A percentile compares a stretch with the other conserved stretches of the same genome.
phyloP scores from a whole-genome alignment of 2,329 filamentous ascomycete genomes.

The Dissoconium aciculare region DNA sequence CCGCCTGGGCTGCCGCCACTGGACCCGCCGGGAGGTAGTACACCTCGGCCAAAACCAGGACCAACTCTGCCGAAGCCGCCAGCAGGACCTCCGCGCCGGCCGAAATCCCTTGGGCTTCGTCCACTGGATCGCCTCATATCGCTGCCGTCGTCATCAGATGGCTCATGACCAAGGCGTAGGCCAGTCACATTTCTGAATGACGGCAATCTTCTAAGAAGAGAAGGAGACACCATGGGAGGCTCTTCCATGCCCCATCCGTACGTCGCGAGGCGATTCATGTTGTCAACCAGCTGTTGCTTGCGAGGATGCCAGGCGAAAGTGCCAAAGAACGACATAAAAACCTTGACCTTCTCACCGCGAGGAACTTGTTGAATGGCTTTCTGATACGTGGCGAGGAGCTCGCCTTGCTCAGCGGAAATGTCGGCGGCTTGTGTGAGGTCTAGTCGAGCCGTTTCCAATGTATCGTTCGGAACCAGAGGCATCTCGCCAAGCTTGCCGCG shows the following conservation, averaged over 20 bases:
- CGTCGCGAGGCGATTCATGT: constrained; percentile 40
- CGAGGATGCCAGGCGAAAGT: constrained; percentile 29
- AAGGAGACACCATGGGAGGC: constrained; percentile 30
- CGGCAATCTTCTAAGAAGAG: constrained; percentile 18
- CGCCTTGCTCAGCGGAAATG: constrained; percentile 28
- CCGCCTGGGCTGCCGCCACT: no score
- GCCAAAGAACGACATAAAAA: constrained; percentile 47
- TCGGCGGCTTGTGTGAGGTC: constrained; percentile 30
- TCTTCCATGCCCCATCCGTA: constrained; percentile 39
- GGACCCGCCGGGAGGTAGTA: no score
- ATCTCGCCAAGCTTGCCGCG: constrained; percentile 42
- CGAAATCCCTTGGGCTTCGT: background rate
- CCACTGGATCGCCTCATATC: no score
- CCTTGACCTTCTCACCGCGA: constrained; percentile 28
- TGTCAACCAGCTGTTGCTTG: constrained; percentile 29
- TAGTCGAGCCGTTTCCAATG: constrained; percentile 36
- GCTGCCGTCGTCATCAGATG: constrained; percentile 3
- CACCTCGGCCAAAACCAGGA: background rate
- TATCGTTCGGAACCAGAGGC: constrained; percentile 42
- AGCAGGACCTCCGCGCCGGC: background rate
- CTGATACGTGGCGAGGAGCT: constrained; percentile 30
- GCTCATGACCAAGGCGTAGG: constrained; percentile 16
- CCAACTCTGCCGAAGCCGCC: background rate
- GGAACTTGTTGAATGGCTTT: constrained; percentile 32
- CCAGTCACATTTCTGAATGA: constrained; percentile 18